Conservation (phyloP, 2,329 filamentous ascomycete species). For the Phialemoniopsis sp. region DNA sequence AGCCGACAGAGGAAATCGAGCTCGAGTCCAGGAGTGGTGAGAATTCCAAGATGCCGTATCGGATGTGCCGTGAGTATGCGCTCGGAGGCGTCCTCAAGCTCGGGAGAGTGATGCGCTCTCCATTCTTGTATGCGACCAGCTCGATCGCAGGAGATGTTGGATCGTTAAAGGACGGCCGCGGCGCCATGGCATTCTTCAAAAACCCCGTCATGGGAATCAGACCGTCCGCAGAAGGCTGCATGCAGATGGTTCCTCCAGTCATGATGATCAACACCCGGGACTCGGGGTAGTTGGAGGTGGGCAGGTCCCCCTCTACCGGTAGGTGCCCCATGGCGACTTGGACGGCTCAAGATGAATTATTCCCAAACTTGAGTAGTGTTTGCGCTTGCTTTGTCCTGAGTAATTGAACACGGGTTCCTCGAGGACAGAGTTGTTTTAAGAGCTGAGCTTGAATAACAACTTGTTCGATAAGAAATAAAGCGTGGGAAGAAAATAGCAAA, state of each 20-base stretch:
- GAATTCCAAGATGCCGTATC: constrained; percentile 84
- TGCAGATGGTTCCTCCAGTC: constrained; percentile 87
- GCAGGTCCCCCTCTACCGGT: background rate
- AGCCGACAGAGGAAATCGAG: constrained; percentile 81
- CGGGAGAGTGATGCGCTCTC: constrained; percentile 48
- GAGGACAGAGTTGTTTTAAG: too few species aligned
- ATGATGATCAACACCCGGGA: constrained; percentile 85
- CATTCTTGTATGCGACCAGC: constrained; percentile 47
- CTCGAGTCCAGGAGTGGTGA: constrained; percentile 81
- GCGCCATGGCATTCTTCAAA: constrained; percentile 75
- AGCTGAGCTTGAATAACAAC: too few species aligned
- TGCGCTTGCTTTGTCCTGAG: too few species aligned
- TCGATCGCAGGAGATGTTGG: constrained; percentile 41
- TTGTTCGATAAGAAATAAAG: too few species aligned
- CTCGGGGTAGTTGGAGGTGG: constrained; percentile 50
- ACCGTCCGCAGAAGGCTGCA: constrained; percentile 77
- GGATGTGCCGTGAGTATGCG: constrained; percentile 74
- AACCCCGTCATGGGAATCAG: constrained; percentile 79
- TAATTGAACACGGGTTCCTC: too few species aligned
- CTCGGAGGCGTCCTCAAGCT: constrained; percentile 77
- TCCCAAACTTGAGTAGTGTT: too few species aligned
- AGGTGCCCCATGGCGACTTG: too few species aligned
- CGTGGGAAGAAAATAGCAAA: too few species aligned
- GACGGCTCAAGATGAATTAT: too few species aligned
- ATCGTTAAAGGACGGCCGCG: constrained; percentile 83